Conservation (phyloP, 2,329 filamentous ascomycete genomes). For the Colletotrichum australisinense region DNA sequence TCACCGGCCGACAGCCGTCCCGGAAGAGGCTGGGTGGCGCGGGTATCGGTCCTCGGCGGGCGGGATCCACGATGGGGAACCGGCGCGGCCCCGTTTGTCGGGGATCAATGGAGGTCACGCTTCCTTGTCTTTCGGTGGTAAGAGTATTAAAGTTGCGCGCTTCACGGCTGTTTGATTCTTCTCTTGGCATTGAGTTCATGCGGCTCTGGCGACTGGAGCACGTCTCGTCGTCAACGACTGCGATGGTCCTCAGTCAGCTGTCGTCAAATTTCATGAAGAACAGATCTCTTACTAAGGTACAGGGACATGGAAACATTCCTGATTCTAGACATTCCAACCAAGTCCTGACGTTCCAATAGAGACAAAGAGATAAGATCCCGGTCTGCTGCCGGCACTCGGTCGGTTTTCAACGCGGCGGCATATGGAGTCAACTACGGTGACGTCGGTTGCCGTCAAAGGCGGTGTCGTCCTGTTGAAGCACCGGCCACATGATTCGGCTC, state of each 20-base stretch:
- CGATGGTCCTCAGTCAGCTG: background rate
- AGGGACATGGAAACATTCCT: too few relatives aligned
- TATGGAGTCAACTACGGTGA: background rate
- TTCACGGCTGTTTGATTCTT: background rate
- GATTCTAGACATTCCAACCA: background rate
- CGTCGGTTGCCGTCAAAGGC: constrained; percentile 17
- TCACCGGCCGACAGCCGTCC: constrained; percentile 26
- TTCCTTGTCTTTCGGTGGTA: background rate
- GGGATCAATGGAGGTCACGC: constrained; percentile 13
- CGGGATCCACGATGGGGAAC: constrained; percentile 14
- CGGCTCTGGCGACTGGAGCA: background rate
- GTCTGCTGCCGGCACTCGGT: background rate
- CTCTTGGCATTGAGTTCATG: background rate
- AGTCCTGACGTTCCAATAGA: background rate
- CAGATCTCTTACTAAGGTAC: background rate
- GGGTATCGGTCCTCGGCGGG: constrained; percentile 19
- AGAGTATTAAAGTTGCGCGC: background rate
- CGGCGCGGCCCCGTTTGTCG: constrained; percentile 30
- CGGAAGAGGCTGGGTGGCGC: constrained; percentile 7
- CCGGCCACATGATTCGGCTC: background rate
- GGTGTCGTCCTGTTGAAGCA: background rate
- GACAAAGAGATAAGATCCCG: background rate
- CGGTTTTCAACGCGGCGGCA: background rate
- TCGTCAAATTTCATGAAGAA: background rate
- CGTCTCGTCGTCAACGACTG: background rate